Conservation (phyloP, 768 basidiomycete genomes). For the Asterophora parasitica region DNA sequence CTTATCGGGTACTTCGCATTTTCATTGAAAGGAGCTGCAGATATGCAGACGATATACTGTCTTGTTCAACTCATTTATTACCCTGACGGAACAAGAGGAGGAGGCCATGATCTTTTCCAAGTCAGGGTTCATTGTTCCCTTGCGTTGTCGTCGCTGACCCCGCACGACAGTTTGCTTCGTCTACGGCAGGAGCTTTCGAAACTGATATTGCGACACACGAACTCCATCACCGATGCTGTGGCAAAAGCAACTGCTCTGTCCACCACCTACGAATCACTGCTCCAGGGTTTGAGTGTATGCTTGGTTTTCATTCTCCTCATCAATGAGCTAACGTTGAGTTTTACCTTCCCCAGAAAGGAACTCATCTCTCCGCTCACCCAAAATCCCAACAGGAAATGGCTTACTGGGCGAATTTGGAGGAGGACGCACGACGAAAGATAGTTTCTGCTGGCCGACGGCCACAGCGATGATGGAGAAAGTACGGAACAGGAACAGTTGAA, state of each 20-base stretch:
- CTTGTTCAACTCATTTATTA: slow-evolving; percentile 80
- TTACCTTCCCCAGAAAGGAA: slow-evolving; percentile 45
- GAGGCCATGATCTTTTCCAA: slow-evolving; percentile 97
- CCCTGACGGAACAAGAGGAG: slow-evolving; percentile 76
- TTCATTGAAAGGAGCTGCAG: slow-evolving; percentile 25
- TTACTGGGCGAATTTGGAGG: slow-evolving; percentile 84
- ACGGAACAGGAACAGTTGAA: background rate
- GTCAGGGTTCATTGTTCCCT: slow-evolving; percentile 40
- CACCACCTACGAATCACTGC: slow-evolving; percentile 67
- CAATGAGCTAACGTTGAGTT: background rate
- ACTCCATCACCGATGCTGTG: slow-evolving; percentile 55
- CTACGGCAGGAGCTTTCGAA: slow-evolving; percentile 79
- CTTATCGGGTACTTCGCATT: background rate
- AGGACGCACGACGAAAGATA: slow-evolving; percentile 65
- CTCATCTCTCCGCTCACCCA: slow-evolving; percentile 70
- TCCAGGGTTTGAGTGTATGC: slow-evolving; percentile 73
- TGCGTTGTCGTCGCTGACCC: background rate
- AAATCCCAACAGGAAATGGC: slow-evolving; percentile 83
- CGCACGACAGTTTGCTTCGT: slow-evolving; percentile 61
- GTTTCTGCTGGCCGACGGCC: slow-evolving; percentile 36
- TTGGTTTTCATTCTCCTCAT: slow-evolving; percentile 10
- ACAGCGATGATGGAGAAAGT: slow-evolving; percentile 4
- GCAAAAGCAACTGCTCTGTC: slow-evolving; percentile 66
- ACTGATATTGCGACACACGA: slow-evolving; percentile 69
- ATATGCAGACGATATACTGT: slow-evolving; percentile 74